Evolutionary conservation across 208 protist genomes (phyloP).

Genomic region (Endotrypanum monterogeii): DNA sequence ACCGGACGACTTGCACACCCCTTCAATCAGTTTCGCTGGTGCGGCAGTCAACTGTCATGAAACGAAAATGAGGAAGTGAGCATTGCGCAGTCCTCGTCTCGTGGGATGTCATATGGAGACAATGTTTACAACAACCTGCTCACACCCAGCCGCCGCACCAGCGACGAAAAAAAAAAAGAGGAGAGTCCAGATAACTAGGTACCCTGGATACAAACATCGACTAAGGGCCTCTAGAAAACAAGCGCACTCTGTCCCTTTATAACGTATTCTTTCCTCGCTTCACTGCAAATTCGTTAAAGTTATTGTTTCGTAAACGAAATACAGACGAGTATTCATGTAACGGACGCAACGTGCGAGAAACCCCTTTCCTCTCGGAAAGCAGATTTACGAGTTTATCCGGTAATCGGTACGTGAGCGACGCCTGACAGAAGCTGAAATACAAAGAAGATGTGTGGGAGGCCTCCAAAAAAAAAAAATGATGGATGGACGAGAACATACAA

Average conservation of each 20-base stretch:
- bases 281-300: no score
- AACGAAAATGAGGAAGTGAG: not conserved
- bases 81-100: not conserved
- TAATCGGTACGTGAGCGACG: no score
- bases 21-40: not conserved
- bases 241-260: not conserved
- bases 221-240: not conserved
- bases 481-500: not conserved
- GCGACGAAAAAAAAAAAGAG: not conserved
- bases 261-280: no score
- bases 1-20: not conserved
- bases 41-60: not conserved
- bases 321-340: no score
- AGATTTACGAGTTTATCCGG: not conserved
- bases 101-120: not conserved
- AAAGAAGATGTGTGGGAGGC: not conserved
- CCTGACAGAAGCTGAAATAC: constrained; percentile 2
- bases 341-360: no score
- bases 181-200: not conserved
- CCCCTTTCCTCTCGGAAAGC: not conserved
- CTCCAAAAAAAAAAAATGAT: not conserved
- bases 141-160: not conserved
- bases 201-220: not conserved
- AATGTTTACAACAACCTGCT: not conserved
- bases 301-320: no score